Conservation (phyloP, 768 basidiomycete species). For the Agrocybe praecox region DNA sequence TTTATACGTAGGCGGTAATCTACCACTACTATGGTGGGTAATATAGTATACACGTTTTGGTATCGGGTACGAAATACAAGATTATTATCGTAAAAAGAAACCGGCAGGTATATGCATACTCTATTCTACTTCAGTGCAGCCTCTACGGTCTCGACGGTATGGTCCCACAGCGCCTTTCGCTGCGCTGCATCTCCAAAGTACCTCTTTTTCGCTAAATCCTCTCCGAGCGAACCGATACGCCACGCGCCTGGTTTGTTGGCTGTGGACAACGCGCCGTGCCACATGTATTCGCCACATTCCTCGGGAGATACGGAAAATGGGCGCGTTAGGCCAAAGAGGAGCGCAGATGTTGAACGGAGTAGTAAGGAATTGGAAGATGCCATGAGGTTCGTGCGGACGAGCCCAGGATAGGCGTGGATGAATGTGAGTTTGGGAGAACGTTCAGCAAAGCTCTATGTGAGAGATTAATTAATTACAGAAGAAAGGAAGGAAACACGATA, state of each 20-base stretch:
- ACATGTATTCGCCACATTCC: slow-evolving; percentile 42
- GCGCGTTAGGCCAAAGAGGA: slow-evolving; percentile 22
- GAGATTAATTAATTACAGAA: background rate
- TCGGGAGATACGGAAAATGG: slow-evolving; percentile 24
- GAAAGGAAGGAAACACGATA: background rate
- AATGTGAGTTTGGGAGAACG: slow-evolving; percentile 34
- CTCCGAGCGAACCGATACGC: slow-evolving; percentile 33
- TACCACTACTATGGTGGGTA: too few relatives aligned
- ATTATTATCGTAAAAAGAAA: too few relatives aligned
- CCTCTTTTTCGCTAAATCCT: slow-evolving; percentile 35
- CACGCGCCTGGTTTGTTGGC: slow-evolving; percentile 28
- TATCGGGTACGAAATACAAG: too few relatives aligned
- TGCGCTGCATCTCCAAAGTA: slow-evolving; percentile 39
- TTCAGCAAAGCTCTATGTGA: slow-evolving; percentile 31
- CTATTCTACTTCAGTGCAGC: slow-evolving; percentile 2
- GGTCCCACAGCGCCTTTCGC: slow-evolving; percentile 39
- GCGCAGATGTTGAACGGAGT: slow-evolving; percentile 19
- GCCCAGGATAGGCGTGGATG: slow-evolving; percentile 38
- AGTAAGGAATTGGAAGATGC: slow-evolving; percentile 25
- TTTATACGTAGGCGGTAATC: too few relatives aligned
- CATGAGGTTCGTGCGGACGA: slow-evolving; percentile 36
- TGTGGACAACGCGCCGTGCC: slow-evolving; percentile 30
- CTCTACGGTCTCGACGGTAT: slow-evolving; percentile 19
- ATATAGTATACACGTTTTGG: too few relatives aligned
- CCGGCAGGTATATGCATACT: too few relatives aligned